Evolutionary conservation across 2,329 filamentous ascomycete species (phyloP).

Genomic region (Colletotrichum navitas): DNA sequence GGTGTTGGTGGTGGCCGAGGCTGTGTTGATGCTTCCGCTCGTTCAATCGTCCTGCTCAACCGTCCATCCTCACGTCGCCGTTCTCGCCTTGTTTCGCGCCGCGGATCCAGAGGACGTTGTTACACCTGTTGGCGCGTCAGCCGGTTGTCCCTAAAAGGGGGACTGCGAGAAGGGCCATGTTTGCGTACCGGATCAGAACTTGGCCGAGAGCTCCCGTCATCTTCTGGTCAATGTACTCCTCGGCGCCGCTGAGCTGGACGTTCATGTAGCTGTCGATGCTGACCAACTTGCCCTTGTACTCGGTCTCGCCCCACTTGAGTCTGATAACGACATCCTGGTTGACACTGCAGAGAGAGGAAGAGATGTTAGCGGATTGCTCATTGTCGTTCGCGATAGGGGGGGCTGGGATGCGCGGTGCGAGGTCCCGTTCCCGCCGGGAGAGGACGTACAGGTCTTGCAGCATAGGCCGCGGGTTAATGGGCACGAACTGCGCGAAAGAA

Average conservation of each 20-base stretch:
- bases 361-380: conserved; percentile 22
- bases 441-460: conserved; percentile 86
- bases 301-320: conserved; percentile 97
- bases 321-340: conserved; percentile 92
- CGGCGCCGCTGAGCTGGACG: conserved; percentile 89
- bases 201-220: conserved; percentile 87
- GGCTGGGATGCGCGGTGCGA: background rate
- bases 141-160: background rate
- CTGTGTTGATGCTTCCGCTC: conserved; percentile 29
- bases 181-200: conserved; percentile 84
- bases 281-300: conserved; percentile 94
- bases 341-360: conserved; percentile 66
- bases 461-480: conserved; percentile 96
- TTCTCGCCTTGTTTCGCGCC: conserved; percentile 65
- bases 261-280: conserved; percentile 99
- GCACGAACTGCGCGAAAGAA: conserved; percentile 75
- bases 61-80: conserved; percentile 71
- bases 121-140: conserved; percentile 71
- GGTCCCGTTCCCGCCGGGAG: conserved; percentile 19
- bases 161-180: background rate
- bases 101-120: conserved; percentile 96
- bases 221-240: conserved; percentile 93
- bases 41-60: conserved; percentile 47
- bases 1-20: background rate
- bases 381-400: conserved; percentile 1